Evolutionary conservation across 1,284 basidiomycete genomes (phyloP).

Genomic region (Golubevia pallescens): DNA sequence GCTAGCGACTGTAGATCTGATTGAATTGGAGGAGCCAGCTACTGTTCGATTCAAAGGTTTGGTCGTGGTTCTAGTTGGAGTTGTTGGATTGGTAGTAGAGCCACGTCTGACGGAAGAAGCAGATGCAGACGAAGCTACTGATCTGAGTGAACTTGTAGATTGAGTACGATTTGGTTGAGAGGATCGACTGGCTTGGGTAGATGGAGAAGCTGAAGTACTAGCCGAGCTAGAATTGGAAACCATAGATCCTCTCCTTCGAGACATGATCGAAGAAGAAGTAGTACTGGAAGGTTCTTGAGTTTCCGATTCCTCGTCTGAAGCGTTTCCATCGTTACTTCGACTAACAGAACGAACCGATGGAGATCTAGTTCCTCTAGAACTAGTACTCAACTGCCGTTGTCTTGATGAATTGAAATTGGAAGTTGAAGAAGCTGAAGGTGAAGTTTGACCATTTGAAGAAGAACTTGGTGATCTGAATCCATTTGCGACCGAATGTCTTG

Average conservation of each 20-base stretch:
- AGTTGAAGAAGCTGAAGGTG: background rate
- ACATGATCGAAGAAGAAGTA: background rate
- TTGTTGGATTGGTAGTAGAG: background rate
- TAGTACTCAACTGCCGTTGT: background rate
- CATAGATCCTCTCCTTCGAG: background rate
- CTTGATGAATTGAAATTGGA: background rate
- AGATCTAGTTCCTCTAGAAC: background rate
- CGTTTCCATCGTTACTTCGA: background rate
- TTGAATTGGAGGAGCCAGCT: background rate
- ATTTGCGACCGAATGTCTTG: conserved; percentile 23
- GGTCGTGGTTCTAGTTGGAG: background rate
- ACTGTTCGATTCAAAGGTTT: background rate
- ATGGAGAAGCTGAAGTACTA: background rate
- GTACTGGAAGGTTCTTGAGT: background rate
- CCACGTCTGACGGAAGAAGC: background rate
- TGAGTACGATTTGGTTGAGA: background rate
- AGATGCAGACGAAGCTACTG: background rate
- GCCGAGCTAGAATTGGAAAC: background rate
- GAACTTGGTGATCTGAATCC: conserved; percentile 10
- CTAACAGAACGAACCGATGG: background rate
- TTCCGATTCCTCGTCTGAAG: background rate
- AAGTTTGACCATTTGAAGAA: background rate
- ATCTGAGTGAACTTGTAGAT: background rate
- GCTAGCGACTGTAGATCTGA: background rate
- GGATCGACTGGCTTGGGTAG: background rate